A percentile compares a stretch with the other conserved stretches of the same genome.
Conservation (phyloP, 805 yeast species). For the Isabelozyma heimii region DNA sequence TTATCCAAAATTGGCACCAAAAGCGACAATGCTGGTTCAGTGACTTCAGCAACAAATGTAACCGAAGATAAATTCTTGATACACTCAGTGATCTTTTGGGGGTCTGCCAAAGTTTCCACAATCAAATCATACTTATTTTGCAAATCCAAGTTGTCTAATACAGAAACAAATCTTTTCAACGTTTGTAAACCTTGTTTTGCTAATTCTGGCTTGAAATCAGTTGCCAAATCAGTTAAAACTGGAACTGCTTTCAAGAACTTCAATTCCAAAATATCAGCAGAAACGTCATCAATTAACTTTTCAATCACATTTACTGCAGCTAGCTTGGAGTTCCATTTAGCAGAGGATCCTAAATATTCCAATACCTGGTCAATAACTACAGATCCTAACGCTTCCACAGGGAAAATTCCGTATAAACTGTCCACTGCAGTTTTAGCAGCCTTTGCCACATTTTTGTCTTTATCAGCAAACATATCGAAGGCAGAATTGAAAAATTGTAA, state of each 20-base stretch:
- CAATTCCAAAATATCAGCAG: constrained; percentile 81
- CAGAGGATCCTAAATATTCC: constrained; percentile 69
- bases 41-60: constrained; percentile 97
- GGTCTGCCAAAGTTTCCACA: constrained; percentile 87
- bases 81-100: constrained; percentile 83
- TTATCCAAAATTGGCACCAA: constrained; percentile 90
- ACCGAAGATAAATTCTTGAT: constrained; percentile 87
- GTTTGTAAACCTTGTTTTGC: constrained; percentile 80
- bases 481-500: constrained; percentile 60
- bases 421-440: constrained; percentile 82
- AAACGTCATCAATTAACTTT: constrained; percentile 71
- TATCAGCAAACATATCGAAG: constrained; percentile 76
- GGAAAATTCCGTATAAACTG: constrained; percentile 64
- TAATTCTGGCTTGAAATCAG: constrained; percentile 95
- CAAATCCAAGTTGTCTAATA: constrained; percentile 89
- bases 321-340: constrained; percentile 90
- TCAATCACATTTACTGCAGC: constrained; percentile 77
- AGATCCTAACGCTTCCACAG: constrained; percentile 76
- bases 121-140: constrained; percentile 79
- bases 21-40: constrained; percentile 89
- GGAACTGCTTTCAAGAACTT: constrained; percentile 81
- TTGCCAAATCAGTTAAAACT: constrained; percentile 80
- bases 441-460: constrained; percentile 81
- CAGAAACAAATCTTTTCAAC: constrained; percentile 67
- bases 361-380: constrained; percentile 61